Evolutionary conservation across 176 grass and related monocot species (phyloP).

Genomic region (Saccharum spontaneum): DNA sequence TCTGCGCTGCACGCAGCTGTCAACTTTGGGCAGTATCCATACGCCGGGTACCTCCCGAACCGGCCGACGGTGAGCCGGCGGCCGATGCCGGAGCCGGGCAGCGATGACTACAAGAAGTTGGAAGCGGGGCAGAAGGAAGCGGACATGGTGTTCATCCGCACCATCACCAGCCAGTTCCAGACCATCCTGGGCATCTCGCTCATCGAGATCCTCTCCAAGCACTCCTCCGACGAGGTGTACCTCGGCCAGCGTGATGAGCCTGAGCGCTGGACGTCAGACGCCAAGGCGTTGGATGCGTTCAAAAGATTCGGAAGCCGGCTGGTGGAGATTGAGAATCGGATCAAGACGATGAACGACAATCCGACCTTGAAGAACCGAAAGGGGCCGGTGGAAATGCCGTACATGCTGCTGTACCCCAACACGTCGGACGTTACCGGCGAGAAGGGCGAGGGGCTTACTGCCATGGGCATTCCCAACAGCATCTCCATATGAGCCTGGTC

Average conservation of each 20-base stretch:
- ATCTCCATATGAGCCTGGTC: slow-evolving; percentile 54
- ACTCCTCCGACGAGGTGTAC: slow-evolving; percentile 80
- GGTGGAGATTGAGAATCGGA: slow-evolving; percentile 52
- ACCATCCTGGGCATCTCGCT: slow-evolving; percentile 66
- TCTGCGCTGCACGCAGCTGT: slow-evolving; percentile 80
- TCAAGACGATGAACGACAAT: slow-evolving; percentile 44
- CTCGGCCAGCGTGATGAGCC: slow-evolving; percentile 72
- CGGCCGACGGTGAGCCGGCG: slow-evolving; percentile 67
- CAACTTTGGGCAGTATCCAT: slow-evolving; percentile 83
- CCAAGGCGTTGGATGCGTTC: slow-evolving; percentile 55
- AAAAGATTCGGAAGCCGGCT: slow-evolving; percentile 45
- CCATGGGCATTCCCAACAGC: slow-evolving; percentile 81
- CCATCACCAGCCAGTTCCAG: slow-evolving; percentile 77
- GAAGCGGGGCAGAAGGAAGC: slow-evolving; percentile 39
- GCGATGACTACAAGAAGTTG: slow-evolving; percentile 37
- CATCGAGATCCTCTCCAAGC: slow-evolving; percentile 74
- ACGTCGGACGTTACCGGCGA: slow-evolving; percentile 52
- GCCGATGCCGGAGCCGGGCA: slow-evolving; percentile 47
- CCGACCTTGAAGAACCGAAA: slow-evolving; percentile 57
- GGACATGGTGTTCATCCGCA: slow-evolving; percentile 59
- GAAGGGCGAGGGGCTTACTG: slow-evolving; percentile 50
- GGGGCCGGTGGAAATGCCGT: slow-evolving; percentile 64
- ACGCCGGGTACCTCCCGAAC: slow-evolving; percentile 76
- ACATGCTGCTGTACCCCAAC: slow-evolving; percentile 75
- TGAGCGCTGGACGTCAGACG: slow-evolving; percentile 66